Evolutionary conservation across 2,329 filamentous ascomycete genomes (phyloP).

Genomic region (Thelonectria blattea): DNA sequence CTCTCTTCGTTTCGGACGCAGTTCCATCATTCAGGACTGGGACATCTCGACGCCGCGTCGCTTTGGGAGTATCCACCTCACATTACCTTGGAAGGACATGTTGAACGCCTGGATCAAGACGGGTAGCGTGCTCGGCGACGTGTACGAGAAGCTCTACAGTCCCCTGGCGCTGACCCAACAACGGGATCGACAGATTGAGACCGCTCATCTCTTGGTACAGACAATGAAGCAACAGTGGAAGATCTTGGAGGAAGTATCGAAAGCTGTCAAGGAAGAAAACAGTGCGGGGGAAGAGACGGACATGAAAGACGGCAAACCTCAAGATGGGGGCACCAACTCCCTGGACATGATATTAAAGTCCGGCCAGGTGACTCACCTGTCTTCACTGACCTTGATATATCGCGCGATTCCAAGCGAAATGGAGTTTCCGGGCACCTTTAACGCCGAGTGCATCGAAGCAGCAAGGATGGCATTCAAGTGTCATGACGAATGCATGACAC

Average conservation of each 20-base stretch:
- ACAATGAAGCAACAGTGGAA: constrained; percentile 9
- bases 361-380: constrained; percentile 6
- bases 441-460: constrained; percentile 11
- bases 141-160: constrained; percentile 12
- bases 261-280: neutral
- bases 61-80: constrained; percentile 2
- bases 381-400: constrained; percentile 11
- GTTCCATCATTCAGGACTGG: constrained; percentile 11
- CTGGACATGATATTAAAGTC: constrained; percentile 10
- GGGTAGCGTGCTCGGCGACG: constrained; percentile 6
- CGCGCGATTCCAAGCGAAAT: constrained; percentile 8
- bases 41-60: constrained; percentile 5
- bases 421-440: constrained; percentile 4
- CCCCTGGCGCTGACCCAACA: neutral
- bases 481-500: constrained; percentile 7
- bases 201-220: neutral
- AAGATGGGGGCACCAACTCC: constrained; percentile 1
- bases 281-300: neutral
- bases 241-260: constrained; percentile 3
- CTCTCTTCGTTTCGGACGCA: constrained; percentile 9
- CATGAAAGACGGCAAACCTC: neutral
- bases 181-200: constrained; percentile 1
- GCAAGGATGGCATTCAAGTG: constrained; percentile 10
- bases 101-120: constrained; percentile 13
- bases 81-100: constrained; percentile 4